Evolutionary conservation across 192 early-diverging fungal species (phyloP).

Genomic region (Rhizophagus prolifer): DNA sequence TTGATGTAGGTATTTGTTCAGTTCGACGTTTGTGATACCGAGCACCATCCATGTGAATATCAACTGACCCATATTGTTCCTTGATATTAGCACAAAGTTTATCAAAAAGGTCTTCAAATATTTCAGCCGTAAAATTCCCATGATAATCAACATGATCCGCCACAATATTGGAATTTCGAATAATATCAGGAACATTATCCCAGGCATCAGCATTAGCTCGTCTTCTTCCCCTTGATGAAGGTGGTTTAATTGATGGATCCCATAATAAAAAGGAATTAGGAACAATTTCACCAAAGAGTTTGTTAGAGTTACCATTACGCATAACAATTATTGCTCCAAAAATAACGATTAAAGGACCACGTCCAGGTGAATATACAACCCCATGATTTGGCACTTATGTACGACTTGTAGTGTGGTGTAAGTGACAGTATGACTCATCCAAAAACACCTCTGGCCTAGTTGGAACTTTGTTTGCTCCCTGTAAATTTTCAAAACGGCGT

Average conservation of each 20-base stretch:
- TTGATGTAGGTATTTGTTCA: background rate
- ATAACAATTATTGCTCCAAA: background rate
- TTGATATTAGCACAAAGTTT: too few species aligned
- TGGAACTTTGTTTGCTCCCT: conserved; percentile 10
- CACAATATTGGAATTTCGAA: too few species aligned
- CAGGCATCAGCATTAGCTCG: too few species aligned
- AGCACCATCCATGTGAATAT: background rate
- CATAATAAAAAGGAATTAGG: conserved; percentile 10
- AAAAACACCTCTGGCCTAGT: conserved; percentile 18
- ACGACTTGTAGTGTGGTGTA: background rate
- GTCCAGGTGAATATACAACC: background rate
- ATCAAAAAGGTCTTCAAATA: too few species aligned
- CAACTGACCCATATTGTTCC: too few species aligned
- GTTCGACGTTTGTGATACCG: background rate
- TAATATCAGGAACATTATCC: too few species aligned
- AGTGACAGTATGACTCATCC: background rate
- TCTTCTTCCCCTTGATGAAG: too few species aligned
- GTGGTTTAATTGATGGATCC: too few species aligned
- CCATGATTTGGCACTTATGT: background rate
- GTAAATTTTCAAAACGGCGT: background rate
- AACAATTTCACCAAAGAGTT: conserved; percentile 8
- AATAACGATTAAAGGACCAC: background rate
- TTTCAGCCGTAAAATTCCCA: background rate
- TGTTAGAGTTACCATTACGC: background rate
- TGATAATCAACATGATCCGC: background rate